Percentiles rank a stretch among this genome's conserved stretches.
Evolutionary conservation across 208 protist genomes (phyloP).

Genomic region (Crithidia fasciculata): DNA sequence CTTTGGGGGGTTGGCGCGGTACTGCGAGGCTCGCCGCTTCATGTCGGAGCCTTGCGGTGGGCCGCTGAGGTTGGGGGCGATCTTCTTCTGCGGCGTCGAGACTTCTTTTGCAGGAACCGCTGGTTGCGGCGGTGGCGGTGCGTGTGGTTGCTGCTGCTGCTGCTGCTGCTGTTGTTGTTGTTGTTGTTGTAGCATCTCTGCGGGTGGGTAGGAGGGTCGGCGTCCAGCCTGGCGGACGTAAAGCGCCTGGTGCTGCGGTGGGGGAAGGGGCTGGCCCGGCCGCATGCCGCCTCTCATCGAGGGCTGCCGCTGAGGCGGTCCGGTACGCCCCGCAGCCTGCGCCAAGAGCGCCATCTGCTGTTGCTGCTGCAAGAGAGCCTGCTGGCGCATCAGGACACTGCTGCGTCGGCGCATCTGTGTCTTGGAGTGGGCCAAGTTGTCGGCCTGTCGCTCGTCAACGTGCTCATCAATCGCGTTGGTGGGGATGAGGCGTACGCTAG

Average conservation of each 20-base stretch:
- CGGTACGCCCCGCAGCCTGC: background rate
- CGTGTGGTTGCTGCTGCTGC: background rate
- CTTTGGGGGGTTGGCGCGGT: background rate
- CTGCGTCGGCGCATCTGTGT: slow-evolving; percentile 7
- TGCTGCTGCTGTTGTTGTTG: slow-evolving; percentile 1
- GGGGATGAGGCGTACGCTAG: slow-evolving; percentile 14
- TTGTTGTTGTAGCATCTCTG: background rate
- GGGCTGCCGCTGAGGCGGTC: background rate
- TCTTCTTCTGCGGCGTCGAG: background rate
- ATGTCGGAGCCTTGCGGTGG: background rate
- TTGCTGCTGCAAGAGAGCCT: background rate
- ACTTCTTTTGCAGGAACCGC: background rate
- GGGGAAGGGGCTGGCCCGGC: background rate
- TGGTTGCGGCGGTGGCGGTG: too few species aligned
- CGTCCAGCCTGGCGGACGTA: background rate
- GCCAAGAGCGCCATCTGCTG: slow-evolving; percentile 1
- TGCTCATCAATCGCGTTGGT: slow-evolving; percentile 1
- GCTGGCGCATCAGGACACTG: slow-evolving; percentile 3
- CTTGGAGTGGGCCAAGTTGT: slow-evolving; percentile 13
- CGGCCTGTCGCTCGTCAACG: background rate
- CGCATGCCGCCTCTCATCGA: background rate
- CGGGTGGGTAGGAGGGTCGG: background rate
- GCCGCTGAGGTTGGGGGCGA: background rate
- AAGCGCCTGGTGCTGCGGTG: background rate
- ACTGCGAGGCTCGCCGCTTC: background rate